Evolutionary conservation across 1,284 basidiomycete species (phyloP).

Genomic region (Ganoderma lingzhi): DNA sequence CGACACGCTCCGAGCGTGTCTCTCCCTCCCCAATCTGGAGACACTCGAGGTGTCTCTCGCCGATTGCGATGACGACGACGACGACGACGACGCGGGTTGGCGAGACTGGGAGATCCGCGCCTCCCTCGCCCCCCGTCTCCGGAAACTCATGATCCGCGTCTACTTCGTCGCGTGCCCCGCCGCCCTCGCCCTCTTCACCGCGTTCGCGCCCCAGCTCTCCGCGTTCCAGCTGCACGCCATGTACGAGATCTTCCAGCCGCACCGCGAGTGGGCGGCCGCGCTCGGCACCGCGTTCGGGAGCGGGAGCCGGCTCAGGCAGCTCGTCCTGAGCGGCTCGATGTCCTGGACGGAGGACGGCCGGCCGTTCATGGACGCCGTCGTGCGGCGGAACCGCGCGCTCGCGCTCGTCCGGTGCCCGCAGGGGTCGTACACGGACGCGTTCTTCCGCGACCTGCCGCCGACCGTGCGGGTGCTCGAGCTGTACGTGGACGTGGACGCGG

Average conservation of each 20-base stretch:
- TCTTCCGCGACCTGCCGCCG: slow-evolving; percentile 6
- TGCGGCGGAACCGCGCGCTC: not conserved
- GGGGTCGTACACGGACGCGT: slow-evolving; percentile 6
- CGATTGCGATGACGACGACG: not conserved
- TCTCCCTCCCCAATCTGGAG: slow-evolving; percentile 13
- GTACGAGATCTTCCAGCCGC: not conserved
- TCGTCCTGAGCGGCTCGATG: not conserved
- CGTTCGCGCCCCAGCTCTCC: not conserved
- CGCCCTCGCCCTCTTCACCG: not conserved
- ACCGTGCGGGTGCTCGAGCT: slow-evolving; percentile 8
- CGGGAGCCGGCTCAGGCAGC: not conserved
- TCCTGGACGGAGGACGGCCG: not conserved
- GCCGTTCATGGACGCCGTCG: slow-evolving; percentile 11
- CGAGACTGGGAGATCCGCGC: not conserved
- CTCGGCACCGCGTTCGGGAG: not conserved
- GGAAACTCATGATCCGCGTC: not conserved
- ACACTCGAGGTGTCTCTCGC: slow-evolving; percentile 14
- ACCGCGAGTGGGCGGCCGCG: not conserved
- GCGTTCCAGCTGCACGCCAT: not conserved
- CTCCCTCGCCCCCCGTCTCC: not conserved
- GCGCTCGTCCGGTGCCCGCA: slow-evolving; percentile 10
- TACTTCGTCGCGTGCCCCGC: not conserved
- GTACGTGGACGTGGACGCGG: not conserved
- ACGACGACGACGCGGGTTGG: not conserved
- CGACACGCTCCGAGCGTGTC: slow-evolving; percentile 1